Percentiles rank a stretch among this genome's conserved stretches.
Evolutionary conservation across 441 rosid species (phyloP).

Genomic region (Arabidopsis hybrid): DNA sequence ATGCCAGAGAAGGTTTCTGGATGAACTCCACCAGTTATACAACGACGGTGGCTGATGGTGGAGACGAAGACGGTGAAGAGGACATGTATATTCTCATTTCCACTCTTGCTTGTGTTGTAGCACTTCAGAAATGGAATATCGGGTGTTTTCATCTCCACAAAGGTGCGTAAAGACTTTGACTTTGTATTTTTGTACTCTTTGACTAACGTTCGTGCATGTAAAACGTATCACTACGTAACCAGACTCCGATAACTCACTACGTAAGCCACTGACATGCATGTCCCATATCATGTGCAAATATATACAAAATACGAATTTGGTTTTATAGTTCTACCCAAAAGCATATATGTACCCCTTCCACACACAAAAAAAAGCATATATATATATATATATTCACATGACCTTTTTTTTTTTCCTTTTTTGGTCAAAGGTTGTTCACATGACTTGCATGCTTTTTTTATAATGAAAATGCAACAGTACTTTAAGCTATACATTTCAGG

Average conservation of each 20-base stretch:
- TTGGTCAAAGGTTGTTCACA: neutral
- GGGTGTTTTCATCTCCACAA: conserved; percentile 38
- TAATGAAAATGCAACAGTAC: too few relatives aligned
- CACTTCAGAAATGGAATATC: conserved; percentile 59
- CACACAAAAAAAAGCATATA: too few relatives aligned
- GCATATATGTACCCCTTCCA: neutral
- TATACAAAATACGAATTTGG: too few relatives aligned
- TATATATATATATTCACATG: too few relatives aligned
- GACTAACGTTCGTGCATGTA: neutral
- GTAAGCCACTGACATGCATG: conserved; percentile 18
- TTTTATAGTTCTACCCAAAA: neutral
- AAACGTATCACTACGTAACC: neutral
- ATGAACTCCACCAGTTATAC: conserved; percentile 41
- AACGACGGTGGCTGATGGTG: conserved; percentile 43
- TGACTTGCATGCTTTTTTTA: neutral
- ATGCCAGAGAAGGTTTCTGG: conserved; percentile 62
- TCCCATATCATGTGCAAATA: neutral
- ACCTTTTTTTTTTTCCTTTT: too few relatives aligned
- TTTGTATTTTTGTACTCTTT: conserved; percentile 1
- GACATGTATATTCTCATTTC: conserved; percentile 48
- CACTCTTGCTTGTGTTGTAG: conserved; percentile 62
- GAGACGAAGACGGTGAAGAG: conserved; percentile 47
- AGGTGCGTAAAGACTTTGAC: conserved; percentile 48
- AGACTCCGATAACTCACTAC: neutral
- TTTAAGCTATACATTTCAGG: too few relatives aligned